Percentiles rank a stretch among this genome's conserved stretches.
Evolutionary conservation across 1,284 basidiomycete species (phyloP).

Genomic region (Mycena sp.): DNA sequence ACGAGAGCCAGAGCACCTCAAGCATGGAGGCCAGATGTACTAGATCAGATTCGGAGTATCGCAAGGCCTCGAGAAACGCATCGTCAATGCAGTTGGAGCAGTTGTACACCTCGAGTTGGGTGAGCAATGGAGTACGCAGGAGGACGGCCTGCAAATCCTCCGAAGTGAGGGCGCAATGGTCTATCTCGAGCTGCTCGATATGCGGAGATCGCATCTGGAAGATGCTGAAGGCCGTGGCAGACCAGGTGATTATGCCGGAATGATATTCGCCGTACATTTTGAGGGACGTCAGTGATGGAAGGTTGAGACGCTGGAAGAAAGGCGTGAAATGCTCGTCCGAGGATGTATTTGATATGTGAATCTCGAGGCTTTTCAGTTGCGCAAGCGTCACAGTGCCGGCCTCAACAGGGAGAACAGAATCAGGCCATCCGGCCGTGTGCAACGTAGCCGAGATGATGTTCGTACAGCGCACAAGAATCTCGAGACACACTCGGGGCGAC

Average conservation of each 20-base stretch:
- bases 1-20: constrained; percentile 23
- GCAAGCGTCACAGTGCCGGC: constrained; percentile 10
- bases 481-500: constrained; percentile 21
- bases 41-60: constrained; percentile 2
- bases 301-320: constrained; percentile 18
- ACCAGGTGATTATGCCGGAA: constrained; percentile 22
- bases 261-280: constrained; percentile 23
- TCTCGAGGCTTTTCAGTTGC: constrained; percentile 13
- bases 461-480: constrained; percentile 14
- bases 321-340: constrained; percentile 22
- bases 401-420: constrained; percentile 1
- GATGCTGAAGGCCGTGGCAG: constrained; percentile 8
- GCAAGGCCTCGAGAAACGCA: constrained; percentile 12
- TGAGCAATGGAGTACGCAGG: constrained; percentile 3
- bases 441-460: constrained; percentile 16
- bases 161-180: constrained; percentile 25
- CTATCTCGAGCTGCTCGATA: constrained; percentile 21
- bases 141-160: constrained; percentile 20
- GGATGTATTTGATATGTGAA: constrained; percentile 24
- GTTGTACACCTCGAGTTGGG: constrained; percentile 19
- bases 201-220: constrained; percentile 20
- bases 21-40: constrained; percentile 10
- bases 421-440: constrained; percentile 14
- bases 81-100: constrained; percentile 26
- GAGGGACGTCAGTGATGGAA: constrained; percentile 14